Evolutionary conservation across 2,329 filamentous ascomycete species (phyloP).

Genomic region (Epichloe hybrida): DNA sequence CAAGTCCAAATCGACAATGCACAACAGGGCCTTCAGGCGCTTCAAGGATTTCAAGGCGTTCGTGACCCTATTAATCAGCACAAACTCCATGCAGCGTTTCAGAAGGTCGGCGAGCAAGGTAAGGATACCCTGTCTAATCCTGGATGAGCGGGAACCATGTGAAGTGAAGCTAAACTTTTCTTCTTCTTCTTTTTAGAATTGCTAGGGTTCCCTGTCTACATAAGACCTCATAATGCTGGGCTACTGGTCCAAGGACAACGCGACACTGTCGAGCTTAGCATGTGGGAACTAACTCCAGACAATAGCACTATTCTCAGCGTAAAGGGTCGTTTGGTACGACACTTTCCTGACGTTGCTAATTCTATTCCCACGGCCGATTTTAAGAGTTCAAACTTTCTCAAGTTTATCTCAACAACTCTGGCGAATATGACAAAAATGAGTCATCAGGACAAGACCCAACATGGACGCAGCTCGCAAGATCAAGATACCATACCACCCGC

Average conservation of each 20-base stretch:
- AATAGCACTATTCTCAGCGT: neutral
- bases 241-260: neutral
- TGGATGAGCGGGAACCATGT: neutral
- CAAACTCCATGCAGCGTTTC: neutral
- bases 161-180: neutral
- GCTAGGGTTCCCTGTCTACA: neutral
- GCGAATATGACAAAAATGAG: neutral
- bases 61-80: neutral
- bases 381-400: neutral
- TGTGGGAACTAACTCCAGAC: neutral
- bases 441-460: too few species aligned
- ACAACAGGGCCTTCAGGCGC: neutral
- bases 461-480: neutral
- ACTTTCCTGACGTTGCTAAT: neutral
- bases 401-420: neutral
- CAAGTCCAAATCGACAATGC: neutral
- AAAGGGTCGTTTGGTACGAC: neutral
- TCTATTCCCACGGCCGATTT: neutral
- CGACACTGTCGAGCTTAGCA: neutral
- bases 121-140: neutral
- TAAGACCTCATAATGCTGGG: neutral
- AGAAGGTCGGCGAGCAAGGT: neutral
- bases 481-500: conserved; percentile 27
- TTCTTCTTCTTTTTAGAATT: neutral
- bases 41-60: neutral